Base-by-base conservation (phyloP, 495 filamentous ascomycete species). In the Penicillium tannophilum region DNA sequence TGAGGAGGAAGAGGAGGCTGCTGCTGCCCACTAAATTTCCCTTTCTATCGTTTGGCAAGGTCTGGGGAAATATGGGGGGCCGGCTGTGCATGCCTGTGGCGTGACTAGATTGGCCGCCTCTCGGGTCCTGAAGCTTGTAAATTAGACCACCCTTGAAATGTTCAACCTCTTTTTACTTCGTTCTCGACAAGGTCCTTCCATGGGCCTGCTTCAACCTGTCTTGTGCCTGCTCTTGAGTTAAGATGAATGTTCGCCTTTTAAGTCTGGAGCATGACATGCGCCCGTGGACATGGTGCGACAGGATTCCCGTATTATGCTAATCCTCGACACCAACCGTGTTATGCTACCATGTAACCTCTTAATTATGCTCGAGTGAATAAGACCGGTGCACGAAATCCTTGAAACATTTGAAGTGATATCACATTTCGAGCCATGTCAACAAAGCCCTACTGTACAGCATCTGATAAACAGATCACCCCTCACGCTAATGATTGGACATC, bases 1-100 rank as follows among this genome's bases (percentile, higher is more conserved):
- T 73, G 87, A 89, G 71, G 83, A 86, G 39, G 78, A 76, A 51
- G 80, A 82, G 68, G 77, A 80, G 69, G 68, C 76, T 63, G 72
- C 76, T 65, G 79, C 79, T 66, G 72, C 77, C 56, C 76, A 79
- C 71, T 79, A 80, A 64, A 68, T 61, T 44, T 44, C 36, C 51
- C 69, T 69, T 66, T 54, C 54, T 59, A 66, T 62, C 57, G 55
- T 61, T 66, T 65, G 62, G 60, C 66, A 66, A 68, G 68, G 63
- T 69, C 62, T 66, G 63, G 68, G 65, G 70, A 70, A 68, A 61
- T 65, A 56, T 65, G 73, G 64, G 62, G 58, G 64, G 60, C 52
- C 55, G 59, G 60, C 43, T 39, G 47, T 63, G 59, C 57, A 66
- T 66, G 61, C 63, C 63, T 62, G 59, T 60, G 62, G 56, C 56